Evolutionary conservation across 192 early-diverging fungal genomes (phyloP).

Genomic region (Entomortierella lignicola): DNA sequence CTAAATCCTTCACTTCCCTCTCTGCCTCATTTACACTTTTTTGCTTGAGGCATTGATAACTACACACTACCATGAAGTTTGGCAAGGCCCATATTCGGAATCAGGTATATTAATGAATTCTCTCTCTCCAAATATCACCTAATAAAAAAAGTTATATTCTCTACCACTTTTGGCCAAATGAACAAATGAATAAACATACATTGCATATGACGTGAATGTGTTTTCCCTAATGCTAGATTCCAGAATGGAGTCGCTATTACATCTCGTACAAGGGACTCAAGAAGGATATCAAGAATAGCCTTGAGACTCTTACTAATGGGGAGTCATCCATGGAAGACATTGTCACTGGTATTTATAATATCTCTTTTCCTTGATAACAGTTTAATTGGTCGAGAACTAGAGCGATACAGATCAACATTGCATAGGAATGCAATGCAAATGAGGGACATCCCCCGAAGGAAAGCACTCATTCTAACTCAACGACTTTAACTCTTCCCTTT

Average conservation of each 20-base stretch:
- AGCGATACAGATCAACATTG: neutral
- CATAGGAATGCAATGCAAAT: neutral
- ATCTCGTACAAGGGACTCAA: constrained; percentile 80
- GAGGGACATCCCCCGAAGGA: neutral
- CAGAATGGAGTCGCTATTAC: constrained; percentile 68
- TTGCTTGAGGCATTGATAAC: neutral
- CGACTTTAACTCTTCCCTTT: neutral
- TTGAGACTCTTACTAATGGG: constrained; percentile 22
- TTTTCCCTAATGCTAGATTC: constrained; percentile 36
- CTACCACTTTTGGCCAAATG: too few species aligned
- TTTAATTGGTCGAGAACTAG: neutral
- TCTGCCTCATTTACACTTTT: neutral
- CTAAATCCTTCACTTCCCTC: neutral
- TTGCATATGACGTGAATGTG: neutral
- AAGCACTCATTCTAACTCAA: neutral
- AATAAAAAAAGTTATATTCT: too few species aligned
- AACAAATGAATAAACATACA: neutral
- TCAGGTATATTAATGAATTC: constrained; percentile 40
- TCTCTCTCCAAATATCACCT: too few species aligned
- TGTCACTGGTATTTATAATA: constrained; percentile 42
- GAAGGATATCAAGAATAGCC: constrained; percentile 74
- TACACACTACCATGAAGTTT: constrained; percentile 60
- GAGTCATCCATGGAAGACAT: constrained; percentile 45
- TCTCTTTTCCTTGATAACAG: too few species aligned
- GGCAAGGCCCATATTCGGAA: constrained; percentile 62